Percentiles rank a stretch among this genome's conserved stretches.
These are phyloP conservation scores for Neurospora cerealis DNA, from an alignment of 495 filamentous ascomycete genomes.

Conservation along the genomic window DNA sequence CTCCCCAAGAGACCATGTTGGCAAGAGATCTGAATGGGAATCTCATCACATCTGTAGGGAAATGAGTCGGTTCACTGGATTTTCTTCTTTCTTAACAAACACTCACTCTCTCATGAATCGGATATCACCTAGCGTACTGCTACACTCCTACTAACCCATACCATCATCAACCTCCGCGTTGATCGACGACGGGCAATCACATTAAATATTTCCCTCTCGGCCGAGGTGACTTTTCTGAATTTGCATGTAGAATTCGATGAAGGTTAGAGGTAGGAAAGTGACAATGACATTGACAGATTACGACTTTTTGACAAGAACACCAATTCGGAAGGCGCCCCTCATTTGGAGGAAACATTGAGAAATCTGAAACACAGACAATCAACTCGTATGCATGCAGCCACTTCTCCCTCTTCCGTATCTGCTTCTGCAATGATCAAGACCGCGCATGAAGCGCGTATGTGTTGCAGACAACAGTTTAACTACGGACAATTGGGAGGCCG, in stretches of 20 bases:
- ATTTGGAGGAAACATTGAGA: not conserved
- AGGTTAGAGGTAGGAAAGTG: not conserved
- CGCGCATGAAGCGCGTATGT: too few relatives aligned
- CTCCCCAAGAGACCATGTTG: not conserved
- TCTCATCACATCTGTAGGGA: not conserved
- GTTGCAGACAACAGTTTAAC: too few relatives aligned
- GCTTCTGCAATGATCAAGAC: not conserved
- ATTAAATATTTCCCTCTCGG: not conserved
- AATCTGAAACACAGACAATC: not conserved
- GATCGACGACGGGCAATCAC: not conserved
- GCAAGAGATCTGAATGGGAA: not conserved
- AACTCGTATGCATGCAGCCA: not conserved
- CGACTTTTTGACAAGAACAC: not conserved
- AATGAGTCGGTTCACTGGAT: not conserved
- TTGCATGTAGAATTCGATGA: not conserved
- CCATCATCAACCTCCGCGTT: not conserved
- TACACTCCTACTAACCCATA: not conserved
- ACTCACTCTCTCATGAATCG: not conserved
- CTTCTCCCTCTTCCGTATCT: not conserved
- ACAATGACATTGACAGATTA: not conserved
- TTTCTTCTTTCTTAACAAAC: not conserved
- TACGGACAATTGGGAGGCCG: too few relatives aligned
- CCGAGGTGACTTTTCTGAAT: not conserved
- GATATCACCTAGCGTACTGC: not conserved
- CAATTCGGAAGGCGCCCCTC: not conserved